These are phyloP conservation scores for Vitis amurensis DNA, from an alignment of 164 flowering plant species.

Conservation along the genomic window DNA sequence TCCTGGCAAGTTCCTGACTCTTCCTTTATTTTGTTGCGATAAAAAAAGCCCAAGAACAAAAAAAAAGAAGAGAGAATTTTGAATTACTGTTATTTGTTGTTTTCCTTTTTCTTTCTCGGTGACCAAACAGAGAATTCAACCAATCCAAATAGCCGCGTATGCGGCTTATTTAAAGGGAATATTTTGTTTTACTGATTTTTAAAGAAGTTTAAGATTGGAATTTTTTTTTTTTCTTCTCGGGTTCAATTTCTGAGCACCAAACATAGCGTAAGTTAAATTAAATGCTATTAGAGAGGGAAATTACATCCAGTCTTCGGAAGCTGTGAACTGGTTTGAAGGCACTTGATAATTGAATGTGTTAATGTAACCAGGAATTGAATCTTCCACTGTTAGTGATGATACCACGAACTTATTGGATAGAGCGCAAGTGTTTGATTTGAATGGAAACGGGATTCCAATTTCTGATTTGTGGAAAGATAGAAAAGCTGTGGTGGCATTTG, in stretches of 20 bases:
- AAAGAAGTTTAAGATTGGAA: background rate
- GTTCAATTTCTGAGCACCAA: too few species aligned
- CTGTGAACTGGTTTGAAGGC: background rate
- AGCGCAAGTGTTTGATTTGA: conserved; percentile 68
- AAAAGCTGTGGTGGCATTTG: conserved; percentile 90
- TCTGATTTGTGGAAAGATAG: conserved; percentile 93
- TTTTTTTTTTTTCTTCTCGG: background rate
- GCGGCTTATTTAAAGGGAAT: too few species aligned
- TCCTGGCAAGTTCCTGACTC: conserved; percentile 29
- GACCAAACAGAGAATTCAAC: too few species aligned
- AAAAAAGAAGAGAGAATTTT: background rate
- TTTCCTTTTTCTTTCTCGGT: too few species aligned
- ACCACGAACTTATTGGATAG: conserved; percentile 42
- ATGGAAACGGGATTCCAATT: conserved; percentile 62
- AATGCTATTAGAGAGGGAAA: background rate
- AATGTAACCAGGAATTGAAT: conserved; percentile 33
- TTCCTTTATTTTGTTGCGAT: background rate
- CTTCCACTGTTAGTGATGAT: conserved; percentile 35
- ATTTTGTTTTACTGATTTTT: too few species aligned
- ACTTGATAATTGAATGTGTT: background rate
- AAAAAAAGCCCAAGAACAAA: background rate
- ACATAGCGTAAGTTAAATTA: too few species aligned
- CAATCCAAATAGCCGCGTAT: too few species aligned
- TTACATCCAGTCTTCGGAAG: background rate
- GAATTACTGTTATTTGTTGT: too few species aligned